phyloP scores from a whole-genome alignment of 768 basidiomycete genomes.

The Leccinum truebloodii region DNA sequence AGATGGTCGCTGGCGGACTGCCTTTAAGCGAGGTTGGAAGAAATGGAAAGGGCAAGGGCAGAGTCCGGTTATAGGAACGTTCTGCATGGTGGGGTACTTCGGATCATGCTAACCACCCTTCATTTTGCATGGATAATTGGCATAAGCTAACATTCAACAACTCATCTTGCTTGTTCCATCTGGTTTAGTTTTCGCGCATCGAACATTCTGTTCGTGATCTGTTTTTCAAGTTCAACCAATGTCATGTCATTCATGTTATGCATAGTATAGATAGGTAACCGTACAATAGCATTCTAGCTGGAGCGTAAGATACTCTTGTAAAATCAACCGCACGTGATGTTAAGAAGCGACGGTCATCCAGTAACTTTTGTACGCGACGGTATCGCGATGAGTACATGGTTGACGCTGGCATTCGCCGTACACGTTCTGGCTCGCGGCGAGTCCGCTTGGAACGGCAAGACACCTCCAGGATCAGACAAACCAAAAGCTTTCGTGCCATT shows the following conservation, averaged over 20 bases:
- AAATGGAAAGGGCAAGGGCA: slow-evolving; percentile 66
- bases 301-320: slow-evolving; percentile 10
- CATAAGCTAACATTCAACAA: slow-evolving; percentile 30
- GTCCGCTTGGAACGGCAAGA: slow-evolving; percentile 71
- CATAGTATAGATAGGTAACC: slow-evolving; percentile 33
- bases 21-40: slow-evolving; percentile 20
- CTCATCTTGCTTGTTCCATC: slow-evolving; percentile 28
- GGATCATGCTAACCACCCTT: slow-evolving; percentile 22
- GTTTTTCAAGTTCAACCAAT: slow-evolving; percentile 22
- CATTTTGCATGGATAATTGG: slow-evolving; percentile 31
- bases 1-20: no score
- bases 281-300: slow-evolving; percentile 31
- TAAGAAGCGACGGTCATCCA: not conserved
- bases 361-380: not conserved
- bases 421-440: slow-evolving; percentile 29
- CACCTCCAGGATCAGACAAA: slow-evolving; percentile 46
- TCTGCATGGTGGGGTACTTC: slow-evolving; percentile 17
- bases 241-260: slow-evolving; percentile 33
- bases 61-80: slow-evolving; percentile 47
- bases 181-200: slow-evolving; percentile 22
- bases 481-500: slow-evolving; percentile 59
- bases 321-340: slow-evolving; percentile 29
- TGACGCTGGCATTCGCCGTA: slow-evolving; percentile 9
- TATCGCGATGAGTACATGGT: not conserved
- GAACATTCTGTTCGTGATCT: slow-evolving; percentile 28